phyloP scores from a whole-genome alignment of 495 filamentous ascomycete species.

The Penicillium nucicola region DNA sequence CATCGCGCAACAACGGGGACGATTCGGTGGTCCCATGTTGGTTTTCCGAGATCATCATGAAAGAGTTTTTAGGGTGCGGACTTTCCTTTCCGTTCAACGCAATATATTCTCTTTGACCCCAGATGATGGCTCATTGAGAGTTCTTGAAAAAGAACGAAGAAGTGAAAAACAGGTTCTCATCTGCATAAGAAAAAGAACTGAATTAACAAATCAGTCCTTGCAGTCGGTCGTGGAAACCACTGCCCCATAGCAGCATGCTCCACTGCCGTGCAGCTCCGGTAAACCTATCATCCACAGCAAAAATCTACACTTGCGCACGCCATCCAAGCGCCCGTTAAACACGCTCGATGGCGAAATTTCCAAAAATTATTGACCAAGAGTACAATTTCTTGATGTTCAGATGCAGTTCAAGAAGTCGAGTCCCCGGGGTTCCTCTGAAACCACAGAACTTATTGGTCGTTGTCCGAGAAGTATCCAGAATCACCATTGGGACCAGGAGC shows the following conservation, averaged over 20 bases:
- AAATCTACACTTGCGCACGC: too few species aligned
- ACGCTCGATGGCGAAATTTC: too few species aligned
- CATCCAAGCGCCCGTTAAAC: too few species aligned
- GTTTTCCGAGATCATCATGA: not conserved
- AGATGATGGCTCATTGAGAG: not conserved
- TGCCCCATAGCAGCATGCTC: not conserved
- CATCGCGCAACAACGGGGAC: slow-evolving; percentile 1
- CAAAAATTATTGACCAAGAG: too few species aligned
- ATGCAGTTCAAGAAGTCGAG: too few species aligned
- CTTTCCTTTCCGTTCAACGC: not conserved
- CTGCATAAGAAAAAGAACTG: not conserved
- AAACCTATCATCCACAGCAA: not conserved
- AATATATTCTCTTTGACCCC: not conserved
- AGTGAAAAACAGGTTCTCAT: not conserved
- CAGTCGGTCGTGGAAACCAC: not conserved
- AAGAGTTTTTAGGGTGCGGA: not conserved
- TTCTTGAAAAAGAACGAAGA: not conserved
- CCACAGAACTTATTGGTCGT: not conserved
- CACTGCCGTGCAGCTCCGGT: not conserved
- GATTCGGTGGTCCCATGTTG: not conserved
- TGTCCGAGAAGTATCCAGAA: not conserved
- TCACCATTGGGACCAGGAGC: not conserved
- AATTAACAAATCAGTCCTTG: slow-evolving; percentile 1
- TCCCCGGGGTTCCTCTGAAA: too few species aligned
- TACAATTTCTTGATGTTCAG: too few species aligned